phyloP scores from a whole-genome alignment of 306 rosid genomes.

The Cucurbita ficifolia region DNA sequence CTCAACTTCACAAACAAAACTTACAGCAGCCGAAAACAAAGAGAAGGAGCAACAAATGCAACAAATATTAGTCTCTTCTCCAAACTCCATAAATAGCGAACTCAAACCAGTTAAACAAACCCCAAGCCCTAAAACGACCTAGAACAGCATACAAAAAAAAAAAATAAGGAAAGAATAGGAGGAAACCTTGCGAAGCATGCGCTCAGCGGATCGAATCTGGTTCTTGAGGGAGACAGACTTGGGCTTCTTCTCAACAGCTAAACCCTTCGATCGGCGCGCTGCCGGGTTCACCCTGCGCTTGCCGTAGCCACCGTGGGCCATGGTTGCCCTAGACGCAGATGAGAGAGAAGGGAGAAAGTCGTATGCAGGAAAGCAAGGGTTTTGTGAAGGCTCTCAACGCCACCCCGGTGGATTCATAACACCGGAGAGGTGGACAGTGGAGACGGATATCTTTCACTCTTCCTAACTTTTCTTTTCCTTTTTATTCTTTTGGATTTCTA shows the following conservation, averaged over 20 bases:
- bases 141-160: neutral
- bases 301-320: constrained; percentile 88
- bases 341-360: neutral
- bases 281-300: constrained; percentile 77
- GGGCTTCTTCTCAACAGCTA: constrained; percentile 51
- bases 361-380: neutral
- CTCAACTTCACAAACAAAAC: neutral
- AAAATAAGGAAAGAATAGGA: neutral
- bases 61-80: neutral
- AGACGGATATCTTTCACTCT: neutral
- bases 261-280: constrained; percentile 54
- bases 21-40: neutral
- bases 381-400: neutral
- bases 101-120: neutral
- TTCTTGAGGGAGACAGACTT: constrained; percentile 82
- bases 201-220: constrained; percentile 86
- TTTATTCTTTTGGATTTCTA: neutral
- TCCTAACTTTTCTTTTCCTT: neutral
- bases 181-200: constrained; percentile 75
- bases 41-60: neutral
- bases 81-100: neutral
- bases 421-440: neutral
- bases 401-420: neutral
- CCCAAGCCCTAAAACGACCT: neutral
- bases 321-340: constrained; percentile 7